Percentiles rank a stretch among this genome's conserved stretches.
phyloP scores from a whole-genome alignment of 768 basidiomycete species.

The Leccinum rimulosum region DNA sequence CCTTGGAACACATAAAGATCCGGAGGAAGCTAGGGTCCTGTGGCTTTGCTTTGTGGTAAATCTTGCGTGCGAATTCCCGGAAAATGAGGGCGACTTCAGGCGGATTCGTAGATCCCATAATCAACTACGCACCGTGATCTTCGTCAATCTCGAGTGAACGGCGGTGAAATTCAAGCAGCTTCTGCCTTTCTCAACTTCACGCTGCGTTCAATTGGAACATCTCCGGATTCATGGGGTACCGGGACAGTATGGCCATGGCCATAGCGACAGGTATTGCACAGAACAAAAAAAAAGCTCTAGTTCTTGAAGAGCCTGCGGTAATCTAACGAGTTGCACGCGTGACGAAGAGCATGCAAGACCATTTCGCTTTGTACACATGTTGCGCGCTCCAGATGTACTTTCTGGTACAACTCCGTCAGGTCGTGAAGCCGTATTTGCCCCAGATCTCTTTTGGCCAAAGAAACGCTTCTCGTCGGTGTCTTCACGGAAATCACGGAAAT shows the following conservation, averaged over 20 bases:
- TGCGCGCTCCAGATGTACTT: slow-evolving; percentile 58
- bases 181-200: slow-evolving; percentile 26
- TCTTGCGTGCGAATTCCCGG: too few relatives aligned
- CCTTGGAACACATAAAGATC: too few relatives aligned
- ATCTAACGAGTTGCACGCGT: slow-evolving; percentile 82
- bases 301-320: slow-evolving; percentile 84
- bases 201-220: too few relatives aligned
- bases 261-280: slow-evolving; percentile 51
- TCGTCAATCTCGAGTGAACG: too few relatives aligned
- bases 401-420: slow-evolving; percentile 63
- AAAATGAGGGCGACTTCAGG: too few relatives aligned
- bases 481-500: slow-evolving; percentile 89
- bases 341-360: slow-evolving; percentile 85
- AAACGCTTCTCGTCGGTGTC: slow-evolving; percentile 80
- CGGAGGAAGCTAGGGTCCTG: too few relatives aligned
- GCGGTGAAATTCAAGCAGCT: slow-evolving; percentile 60
- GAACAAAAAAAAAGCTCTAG: slow-evolving; percentile 89
- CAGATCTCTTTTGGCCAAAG: slow-evolving; percentile 47
- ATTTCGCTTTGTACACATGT: slow-evolving; percentile 84
- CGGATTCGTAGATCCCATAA: too few relatives aligned
- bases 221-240: too few relatives aligned
- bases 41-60: too few relatives aligned
- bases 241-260: too few relatives aligned
- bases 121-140: too few relatives aligned
- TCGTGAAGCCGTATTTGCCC: slow-evolving; percentile 74